A percentile compares a stretch with the other conserved stretches of the same genome.
These are phyloP conservation scores for Xylaria sp. DNA, from an alignment of 2,329 filamentous ascomycete species.

Conservation along the genomic window DNA sequence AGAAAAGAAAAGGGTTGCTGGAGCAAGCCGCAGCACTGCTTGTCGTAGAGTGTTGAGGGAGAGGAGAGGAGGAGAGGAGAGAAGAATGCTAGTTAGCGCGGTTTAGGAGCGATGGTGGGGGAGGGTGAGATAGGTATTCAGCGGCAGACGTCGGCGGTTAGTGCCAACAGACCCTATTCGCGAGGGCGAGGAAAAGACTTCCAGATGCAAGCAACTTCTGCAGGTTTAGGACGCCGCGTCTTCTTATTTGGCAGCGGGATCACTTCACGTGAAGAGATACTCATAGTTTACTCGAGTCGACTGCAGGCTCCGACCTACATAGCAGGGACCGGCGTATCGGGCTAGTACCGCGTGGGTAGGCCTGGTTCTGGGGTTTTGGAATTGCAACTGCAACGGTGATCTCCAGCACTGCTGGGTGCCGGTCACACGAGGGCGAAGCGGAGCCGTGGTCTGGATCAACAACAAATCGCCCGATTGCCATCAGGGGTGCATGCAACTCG, in stretches of 20 bases:
- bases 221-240: background rate
- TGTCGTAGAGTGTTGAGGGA: background rate
- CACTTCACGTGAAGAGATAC: slow-evolving; percentile 19
- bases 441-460: no score
- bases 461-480: no score
- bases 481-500: no score
- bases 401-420: no score
- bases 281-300: background rate
- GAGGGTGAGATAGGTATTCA: background rate
- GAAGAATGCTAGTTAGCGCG: no score
- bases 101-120: background rate
- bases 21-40: background rate
- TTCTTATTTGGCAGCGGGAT: background rate
- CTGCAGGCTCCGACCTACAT: no score
- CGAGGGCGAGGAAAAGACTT: slow-evolving; percentile 17
- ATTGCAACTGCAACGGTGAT: no score
- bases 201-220: slow-evolving; percentile 13
- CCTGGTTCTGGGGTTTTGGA: no score
- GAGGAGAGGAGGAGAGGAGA: background rate
- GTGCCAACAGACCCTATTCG: background rate
- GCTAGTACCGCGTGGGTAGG: no score
- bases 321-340: slow-evolving; percentile 2
- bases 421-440: no score
- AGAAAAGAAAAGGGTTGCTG: background rate
- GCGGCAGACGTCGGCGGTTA: background rate